phyloP scores from a whole-genome alignment of 495 filamentous ascomycete species.

The Neurospora sp. region DNA sequence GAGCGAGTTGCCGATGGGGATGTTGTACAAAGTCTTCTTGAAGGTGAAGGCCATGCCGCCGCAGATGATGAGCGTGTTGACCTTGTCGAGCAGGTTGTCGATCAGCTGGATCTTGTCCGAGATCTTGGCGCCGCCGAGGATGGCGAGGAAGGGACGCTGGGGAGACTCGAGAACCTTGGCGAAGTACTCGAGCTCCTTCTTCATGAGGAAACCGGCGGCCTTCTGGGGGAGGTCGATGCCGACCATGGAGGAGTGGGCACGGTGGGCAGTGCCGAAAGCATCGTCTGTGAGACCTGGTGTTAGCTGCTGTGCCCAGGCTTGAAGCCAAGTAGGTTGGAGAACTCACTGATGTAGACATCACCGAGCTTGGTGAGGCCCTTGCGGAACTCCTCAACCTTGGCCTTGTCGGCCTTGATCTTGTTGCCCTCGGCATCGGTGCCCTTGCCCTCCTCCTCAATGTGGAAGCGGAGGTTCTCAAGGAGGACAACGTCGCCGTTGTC shows the following conservation, averaged over 20 bases:
- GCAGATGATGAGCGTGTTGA: conserved; percentile 92
- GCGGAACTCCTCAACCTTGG: conserved; percentile 82
- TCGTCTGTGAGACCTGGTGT: conserved; percentile 52
- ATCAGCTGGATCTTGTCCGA: conserved; percentile 99
- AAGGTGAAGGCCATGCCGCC: conserved; percentile 99
- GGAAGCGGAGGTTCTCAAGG: conserved; percentile 96
- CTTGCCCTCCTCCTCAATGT: conserved; percentile 94
- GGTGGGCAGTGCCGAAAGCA: conserved; percentile 96
- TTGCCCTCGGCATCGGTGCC: conserved; percentile 85
- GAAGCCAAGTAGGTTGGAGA: neutral
- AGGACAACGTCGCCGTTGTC: conserved; percentile 77
- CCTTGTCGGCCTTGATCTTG: conserved; percentile 96
- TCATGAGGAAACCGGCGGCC: conserved; percentile 95
- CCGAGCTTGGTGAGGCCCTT: conserved; percentile 90
- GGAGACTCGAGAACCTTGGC: conserved; percentile 91
- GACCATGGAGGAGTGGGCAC: conserved; percentile 98
- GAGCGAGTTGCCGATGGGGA: conserved; percentile 83
- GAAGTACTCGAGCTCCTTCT: conserved; percentile 99
- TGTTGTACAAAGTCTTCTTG: conserved; percentile 90
- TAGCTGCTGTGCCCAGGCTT: neutral
- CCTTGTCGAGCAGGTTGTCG: conserved; percentile 95
- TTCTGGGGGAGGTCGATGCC: conserved; percentile 90
- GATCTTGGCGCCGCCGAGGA: conserved; percentile 95
- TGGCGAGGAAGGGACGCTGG: conserved; percentile 93
- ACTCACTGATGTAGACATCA: conserved; percentile 92